Base-by-base conservation (phyloP, 768 basidiomycete species). In the Tricholoma saponaceum region DNA sequence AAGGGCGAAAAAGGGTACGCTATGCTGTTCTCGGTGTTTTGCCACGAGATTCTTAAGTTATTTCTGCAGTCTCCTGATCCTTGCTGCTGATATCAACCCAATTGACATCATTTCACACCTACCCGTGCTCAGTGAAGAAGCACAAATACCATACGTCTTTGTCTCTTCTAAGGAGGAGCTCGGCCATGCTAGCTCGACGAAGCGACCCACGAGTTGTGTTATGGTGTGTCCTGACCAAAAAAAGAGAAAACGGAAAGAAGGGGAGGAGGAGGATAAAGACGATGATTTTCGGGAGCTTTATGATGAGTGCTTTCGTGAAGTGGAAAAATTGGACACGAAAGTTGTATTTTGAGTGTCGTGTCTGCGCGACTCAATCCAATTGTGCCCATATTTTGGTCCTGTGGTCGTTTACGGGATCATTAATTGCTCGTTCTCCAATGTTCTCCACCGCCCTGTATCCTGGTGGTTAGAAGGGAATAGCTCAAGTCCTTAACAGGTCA, bases 51-150 rank as follows among this genome's bases (percentile, higher is more conserved):
- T 12, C 55, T 56, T 49, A 43, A 59, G 47, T 25, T 26, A 28
- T 32, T 23, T 44, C 25, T 51, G 7, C 63, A 95, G 94, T 20
- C 77, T 99, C 32, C 83, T 99, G 28, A 76, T 99, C 57, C 85
- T 99, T 58, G 97, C 97, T 4, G 95, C 90, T 37, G 96, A 98
- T 73, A 98, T 98, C 70, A 96, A 92, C 59, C 97, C 97, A 10
- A 89, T 98, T 66, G 97, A 99, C 76, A 97, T 99, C 64, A 95
- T 98, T 66, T 95, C 95, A 32, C 97, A 98, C 75, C 79, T 99
- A 52, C 97, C 97, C 5, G 79, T 98, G 9, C 78, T 99, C 68
- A 89, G 92, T 49, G 97, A 99, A 76, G 97, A 99, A 70, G 89
- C 93, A 9, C 79, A 86, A 35, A 87, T 94, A 70, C 94, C 94